These are phyloP conservation scores for Cordia subcordata DNA, from an alignment of 257 asterid species.

Conservation along the genomic window DNA sequence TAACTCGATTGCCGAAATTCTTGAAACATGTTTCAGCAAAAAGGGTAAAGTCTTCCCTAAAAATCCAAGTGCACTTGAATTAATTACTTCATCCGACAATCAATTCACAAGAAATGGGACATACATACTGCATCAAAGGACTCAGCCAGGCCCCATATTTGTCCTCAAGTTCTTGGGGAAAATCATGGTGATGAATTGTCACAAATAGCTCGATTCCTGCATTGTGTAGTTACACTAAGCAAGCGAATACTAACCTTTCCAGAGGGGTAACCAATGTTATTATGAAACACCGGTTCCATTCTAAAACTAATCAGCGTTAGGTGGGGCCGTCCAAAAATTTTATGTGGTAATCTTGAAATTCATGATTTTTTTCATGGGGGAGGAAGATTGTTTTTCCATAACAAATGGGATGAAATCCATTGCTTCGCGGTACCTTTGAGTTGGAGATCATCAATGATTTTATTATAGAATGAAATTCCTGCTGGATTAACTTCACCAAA, in stretches of 20 bases:
- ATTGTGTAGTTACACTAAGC: neutral
- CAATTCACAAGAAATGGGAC: neutral
- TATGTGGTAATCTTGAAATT: no score
- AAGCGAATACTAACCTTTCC: neutral
- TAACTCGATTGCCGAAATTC: conserved; percentile 60
- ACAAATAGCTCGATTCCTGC: conserved; percentile 74
- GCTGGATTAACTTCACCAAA: conserved; percentile 49
- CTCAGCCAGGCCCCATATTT: conserved; percentile 70
- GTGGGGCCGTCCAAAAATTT: no score
- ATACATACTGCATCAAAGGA: conserved; percentile 67
- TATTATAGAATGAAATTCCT: conserved; percentile 47
- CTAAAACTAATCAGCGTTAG: no score
- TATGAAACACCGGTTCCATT: no score
- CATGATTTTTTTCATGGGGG: neutral
- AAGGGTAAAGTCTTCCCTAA: conserved; percentile 59
- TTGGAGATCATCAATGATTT: conserved; percentile 43
- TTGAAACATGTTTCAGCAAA: conserved; percentile 56
- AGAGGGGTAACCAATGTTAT: neutral
- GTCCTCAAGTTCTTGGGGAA: conserved; percentile 72
- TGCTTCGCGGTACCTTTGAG: conserved; percentile 33
- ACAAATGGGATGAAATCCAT: no score
- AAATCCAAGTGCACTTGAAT: neutral
- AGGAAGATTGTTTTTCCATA: neutral
- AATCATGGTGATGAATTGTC: conserved; percentile 64
- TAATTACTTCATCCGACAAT: neutral